These are phyloP conservation scores for Aurifilum marmelostoma DNA, from an alignment of 2,329 filamentous ascomycete species.

Conservation along the genomic window DNA sequence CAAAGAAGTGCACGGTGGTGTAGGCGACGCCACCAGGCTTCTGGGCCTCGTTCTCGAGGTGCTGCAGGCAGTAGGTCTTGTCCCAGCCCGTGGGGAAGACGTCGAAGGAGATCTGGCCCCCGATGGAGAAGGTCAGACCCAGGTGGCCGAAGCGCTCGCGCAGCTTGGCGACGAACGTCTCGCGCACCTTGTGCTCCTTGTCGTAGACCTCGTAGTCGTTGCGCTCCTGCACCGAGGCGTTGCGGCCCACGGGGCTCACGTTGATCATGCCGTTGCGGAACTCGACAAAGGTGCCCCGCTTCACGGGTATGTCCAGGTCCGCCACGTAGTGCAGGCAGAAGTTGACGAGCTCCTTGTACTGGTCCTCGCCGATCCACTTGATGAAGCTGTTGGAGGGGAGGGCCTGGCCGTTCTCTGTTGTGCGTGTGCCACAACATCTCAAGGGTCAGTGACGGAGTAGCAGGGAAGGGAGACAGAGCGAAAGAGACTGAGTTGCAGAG, in stretches of 20 bases:
- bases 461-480: not conserved
- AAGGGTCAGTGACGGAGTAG: not conserved
- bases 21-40: slow-evolving; percentile 73
- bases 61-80: slow-evolving; percentile 94
- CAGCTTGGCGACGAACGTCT: slow-evolving; percentile 74
- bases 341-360: slow-evolving; percentile 76
- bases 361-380: slow-evolving; percentile 81
- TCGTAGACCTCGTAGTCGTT: slow-evolving; percentile 83
- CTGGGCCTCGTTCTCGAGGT: slow-evolving; percentile 80
- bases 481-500: not conserved
- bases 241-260: slow-evolving; percentile 80
- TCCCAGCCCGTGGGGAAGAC: slow-evolving; percentile 98
- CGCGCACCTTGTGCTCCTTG: slow-evolving; percentile 73
- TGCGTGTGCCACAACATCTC: too few relatives aligned
- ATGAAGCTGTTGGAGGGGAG: slow-evolving; percentile 87
- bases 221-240: slow-evolving; percentile 79
- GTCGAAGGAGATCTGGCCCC: slow-evolving; percentile 97
- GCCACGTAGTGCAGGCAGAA: slow-evolving; percentile 83
- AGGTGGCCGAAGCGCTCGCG: slow-evolving; percentile 81
- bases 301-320: slow-evolving; percentile 81
- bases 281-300: slow-evolving; percentile 84
- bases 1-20: slow-evolving; percentile 94
- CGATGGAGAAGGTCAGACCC: slow-evolving; percentile 90
- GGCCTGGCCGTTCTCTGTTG: slow-evolving; percentile 65
- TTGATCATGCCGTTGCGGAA: slow-evolving; percentile 94